These are phyloP conservation scores for Hawksworthiomyces lignivorus DNA, from an alignment of 2,329 filamentous ascomycete species.

Conservation along the genomic window DNA sequence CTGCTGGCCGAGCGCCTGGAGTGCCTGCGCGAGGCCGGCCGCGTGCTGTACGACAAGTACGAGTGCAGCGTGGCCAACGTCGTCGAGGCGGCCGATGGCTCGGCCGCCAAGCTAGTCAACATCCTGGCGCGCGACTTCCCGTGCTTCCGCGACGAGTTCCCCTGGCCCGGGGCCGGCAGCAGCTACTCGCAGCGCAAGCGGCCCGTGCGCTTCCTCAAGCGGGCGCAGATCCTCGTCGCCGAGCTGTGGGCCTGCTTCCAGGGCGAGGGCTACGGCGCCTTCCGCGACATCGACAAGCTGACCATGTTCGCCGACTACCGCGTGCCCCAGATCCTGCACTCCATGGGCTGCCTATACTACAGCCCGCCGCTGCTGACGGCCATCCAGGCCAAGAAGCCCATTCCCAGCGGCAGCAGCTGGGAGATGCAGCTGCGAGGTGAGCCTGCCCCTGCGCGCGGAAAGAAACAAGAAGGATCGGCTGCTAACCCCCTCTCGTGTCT, in stretches of 20 bases:
- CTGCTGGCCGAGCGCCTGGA: conserved; percentile 68
- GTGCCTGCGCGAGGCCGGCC: conserved; percentile 76
- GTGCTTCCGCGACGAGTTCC: conserved; percentile 77
- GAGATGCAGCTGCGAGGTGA: conserved; percentile 80
- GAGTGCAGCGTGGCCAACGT: conserved; percentile 65
- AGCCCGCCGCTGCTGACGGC: conserved; percentile 69
- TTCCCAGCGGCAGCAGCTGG: conserved; percentile 67
- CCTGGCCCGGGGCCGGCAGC: no score
- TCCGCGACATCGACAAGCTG: conserved; percentile 86
- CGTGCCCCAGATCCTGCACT: conserved; percentile 85
- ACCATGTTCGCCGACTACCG: conserved; percentile 99
- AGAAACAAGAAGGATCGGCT: no score
- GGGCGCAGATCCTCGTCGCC: conserved; percentile 91
- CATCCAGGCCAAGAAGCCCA: conserved; percentile 55
- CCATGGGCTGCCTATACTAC: conserved; percentile 74
- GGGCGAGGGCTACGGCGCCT: conserved; percentile 68
- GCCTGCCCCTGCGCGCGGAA: no score
- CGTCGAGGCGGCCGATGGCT: conserved; percentile 65
- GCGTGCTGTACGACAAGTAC: conserved; percentile 74
- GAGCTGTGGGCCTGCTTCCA: conserved; percentile 96
- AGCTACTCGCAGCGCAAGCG: conserved; percentile 66
- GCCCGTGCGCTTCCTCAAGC: conserved; percentile 76
- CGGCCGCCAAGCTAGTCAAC: conserved; percentile 80
- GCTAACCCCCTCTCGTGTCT: no score
- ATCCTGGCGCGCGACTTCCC: conserved; percentile 72